A percentile compares a stretch with the other conserved stretches of the same genome.
phyloP scores from a whole-genome alignment of 345 rosid genomes.

The Euphorbia lathyris region DNA sequence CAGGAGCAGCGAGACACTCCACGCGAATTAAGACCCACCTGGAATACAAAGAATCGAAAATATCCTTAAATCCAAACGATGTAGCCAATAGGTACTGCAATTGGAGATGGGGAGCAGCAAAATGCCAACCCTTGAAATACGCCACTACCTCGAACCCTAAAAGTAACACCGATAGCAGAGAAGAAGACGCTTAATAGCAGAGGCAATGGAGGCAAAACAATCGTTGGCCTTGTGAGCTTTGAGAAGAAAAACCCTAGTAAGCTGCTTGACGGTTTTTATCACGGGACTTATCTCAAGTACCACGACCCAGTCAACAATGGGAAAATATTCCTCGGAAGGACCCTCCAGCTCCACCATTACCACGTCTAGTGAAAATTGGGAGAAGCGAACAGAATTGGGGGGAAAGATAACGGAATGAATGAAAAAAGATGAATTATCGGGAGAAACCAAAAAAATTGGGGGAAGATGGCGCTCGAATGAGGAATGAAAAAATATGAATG shows the following conservation, averaged over 20 bases:
- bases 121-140: conserved; percentile 85
- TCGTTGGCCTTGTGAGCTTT: conserved; percentile 96
- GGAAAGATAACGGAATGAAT: no score
- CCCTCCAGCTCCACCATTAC: conserved; percentile 85
- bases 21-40: conserved; percentile 80
- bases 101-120: conserved; percentile 59
- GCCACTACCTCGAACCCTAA: conserved; percentile 70
- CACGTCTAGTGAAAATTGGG: no score
- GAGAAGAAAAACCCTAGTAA: conserved; percentile 92
- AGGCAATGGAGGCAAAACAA: conserved; percentile 72
- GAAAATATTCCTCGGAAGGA: conserved; percentile 72
- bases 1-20: conserved; percentile 83
- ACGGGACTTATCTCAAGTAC: conserved; percentile 46
- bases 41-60: conserved; percentile 64
- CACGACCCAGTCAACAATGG: conserved; percentile 30
- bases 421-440: no score
- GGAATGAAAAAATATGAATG: no score
- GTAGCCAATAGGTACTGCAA: conserved; percentile 50
- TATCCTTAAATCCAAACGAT: conserved; percentile 46
- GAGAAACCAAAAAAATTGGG: no score
- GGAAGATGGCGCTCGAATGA: no score
- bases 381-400: no score
- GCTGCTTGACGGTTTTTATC: conserved; percentile 94
- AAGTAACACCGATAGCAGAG: conserved; percentile 57
- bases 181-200: conserved; percentile 65